phyloP scores from a whole-genome alignment of 2,329 filamentous ascomycete genomes.

The Aureobasidium zeae region DNA sequence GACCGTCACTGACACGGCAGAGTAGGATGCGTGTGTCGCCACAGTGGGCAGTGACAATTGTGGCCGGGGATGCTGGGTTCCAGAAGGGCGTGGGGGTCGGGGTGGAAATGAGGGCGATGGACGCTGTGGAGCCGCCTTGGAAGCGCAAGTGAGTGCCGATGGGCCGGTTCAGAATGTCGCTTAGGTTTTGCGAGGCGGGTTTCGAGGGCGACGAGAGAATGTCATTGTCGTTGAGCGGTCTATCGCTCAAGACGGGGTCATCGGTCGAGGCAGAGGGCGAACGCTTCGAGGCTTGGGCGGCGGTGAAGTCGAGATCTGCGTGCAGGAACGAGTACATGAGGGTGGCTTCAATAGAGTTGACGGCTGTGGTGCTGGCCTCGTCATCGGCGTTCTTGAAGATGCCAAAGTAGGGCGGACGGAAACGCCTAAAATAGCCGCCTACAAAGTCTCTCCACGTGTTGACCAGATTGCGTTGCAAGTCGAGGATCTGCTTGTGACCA shows the following conservation, averaged over 20 bases:
- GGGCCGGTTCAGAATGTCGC: constrained; percentile 39
- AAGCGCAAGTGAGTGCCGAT: constrained; percentile 72
- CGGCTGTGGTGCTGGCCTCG: constrained; percentile 22
- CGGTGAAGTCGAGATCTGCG: constrained; percentile 88
- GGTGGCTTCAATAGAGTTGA: constrained; percentile 60
- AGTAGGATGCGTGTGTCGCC: constrained; percentile 88
- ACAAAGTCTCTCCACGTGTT: constrained; percentile 72
- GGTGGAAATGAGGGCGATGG: constrained; percentile 81
- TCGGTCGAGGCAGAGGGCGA: constrained; percentile 25
- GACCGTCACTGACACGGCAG: constrained; percentile 75
- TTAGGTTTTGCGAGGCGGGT: constrained; percentile 31
- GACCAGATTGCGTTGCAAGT: constrained; percentile 63
- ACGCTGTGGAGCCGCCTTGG: constrained; percentile 88
- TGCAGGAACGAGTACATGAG: constrained; percentile 88
- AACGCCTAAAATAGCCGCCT: constrained; percentile 89
- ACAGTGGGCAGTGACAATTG: constrained; percentile 78
- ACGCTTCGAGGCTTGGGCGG: constrained; percentile 74
- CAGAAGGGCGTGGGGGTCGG: constrained; percentile 88
- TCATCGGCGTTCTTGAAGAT: constrained; percentile 27
- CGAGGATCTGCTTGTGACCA: constrained; percentile 39
- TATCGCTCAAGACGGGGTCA: constrained; percentile 61
- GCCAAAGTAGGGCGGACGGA: constrained; percentile 66
- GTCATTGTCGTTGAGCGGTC: constrained; percentile 75
- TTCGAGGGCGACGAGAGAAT: constrained; percentile 58
- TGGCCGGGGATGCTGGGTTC: constrained; percentile 80